These are phyloP conservation scores for Rhododendron ovatum DNA, from an alignment of 148 eudicot genomes.

Conservation along the genomic window DNA sequence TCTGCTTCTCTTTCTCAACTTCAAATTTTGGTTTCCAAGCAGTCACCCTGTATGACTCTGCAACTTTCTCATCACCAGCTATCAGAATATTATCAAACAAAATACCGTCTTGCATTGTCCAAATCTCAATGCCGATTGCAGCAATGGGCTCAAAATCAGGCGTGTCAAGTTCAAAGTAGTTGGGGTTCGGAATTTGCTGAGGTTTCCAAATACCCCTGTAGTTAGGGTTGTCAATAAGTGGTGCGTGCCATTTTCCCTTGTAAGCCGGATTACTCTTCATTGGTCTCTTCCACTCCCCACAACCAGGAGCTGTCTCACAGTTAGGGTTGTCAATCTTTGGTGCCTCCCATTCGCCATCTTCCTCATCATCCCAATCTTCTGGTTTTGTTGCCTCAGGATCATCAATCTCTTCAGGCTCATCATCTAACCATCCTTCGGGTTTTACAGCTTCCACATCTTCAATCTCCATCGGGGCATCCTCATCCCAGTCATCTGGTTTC, in stretches of 20 bases:
- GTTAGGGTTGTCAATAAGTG: slow-evolving; percentile 76
- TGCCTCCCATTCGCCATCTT: slow-evolving; percentile 98
- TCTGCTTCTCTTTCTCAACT: slow-evolving; percentile 82
- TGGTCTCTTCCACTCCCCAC: slow-evolving; percentile 95
- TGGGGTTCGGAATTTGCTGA: slow-evolving; percentile 69
- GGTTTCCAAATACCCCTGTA: slow-evolving; percentile 99
- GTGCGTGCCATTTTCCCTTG: slow-evolving; percentile 92
- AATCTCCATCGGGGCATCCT: slow-evolving; percentile 95
- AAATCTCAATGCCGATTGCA: slow-evolving; percentile 93
- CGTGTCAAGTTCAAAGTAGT: slow-evolving; percentile 71
- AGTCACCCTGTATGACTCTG: slow-evolving; percentile 54
- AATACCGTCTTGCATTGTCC: slow-evolving; percentile 96
- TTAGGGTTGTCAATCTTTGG: slow-evolving; percentile 89
- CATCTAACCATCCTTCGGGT: slow-evolving; percentile 99
- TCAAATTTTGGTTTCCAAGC: slow-evolving; percentile 82
- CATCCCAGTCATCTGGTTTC: slow-evolving; percentile 97
- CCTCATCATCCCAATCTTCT: slow-evolving; percentile 98
- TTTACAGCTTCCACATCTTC: slow-evolving; percentile 83
- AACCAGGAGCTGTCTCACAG: slow-evolving; percentile 84
- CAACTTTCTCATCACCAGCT: slow-evolving; percentile 66
- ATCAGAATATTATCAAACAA: slow-evolving; percentile 86
- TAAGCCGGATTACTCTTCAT: slow-evolving; percentile 79
- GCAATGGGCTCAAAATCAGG: slow-evolving; percentile 90
- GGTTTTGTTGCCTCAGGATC: slow-evolving; percentile 93
- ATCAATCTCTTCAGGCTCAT: slow-evolving; percentile 88